Conservation (phyloP, 2,329 filamentous ascomycete genomes). For the Penicillium paneum region DNA sequence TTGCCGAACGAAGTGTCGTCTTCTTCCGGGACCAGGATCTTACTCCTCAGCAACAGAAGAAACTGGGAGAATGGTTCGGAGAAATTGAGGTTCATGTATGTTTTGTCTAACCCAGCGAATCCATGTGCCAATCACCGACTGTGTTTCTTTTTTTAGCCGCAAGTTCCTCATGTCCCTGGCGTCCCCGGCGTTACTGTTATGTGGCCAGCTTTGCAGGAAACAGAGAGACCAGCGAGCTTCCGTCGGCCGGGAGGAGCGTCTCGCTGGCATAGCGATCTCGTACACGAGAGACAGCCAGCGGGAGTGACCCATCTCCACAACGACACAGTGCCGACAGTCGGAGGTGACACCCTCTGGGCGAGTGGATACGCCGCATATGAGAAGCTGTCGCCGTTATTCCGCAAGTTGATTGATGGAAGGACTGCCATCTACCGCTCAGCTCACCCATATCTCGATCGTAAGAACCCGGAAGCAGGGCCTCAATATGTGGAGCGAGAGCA, state of each 20-base stretch:
- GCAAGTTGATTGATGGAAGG: slow-evolving; percentile 66
- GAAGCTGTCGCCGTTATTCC: slow-evolving; percentile 68
- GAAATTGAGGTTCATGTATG: slow-evolving; percentile 66
- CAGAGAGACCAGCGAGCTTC: slow-evolving; percentile 60
- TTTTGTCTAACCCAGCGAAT: slow-evolving; percentile 22
- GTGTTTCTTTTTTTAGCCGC: slow-evolving; percentile 50
- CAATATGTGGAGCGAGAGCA: slow-evolving; percentile 66
- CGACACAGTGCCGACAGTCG: slow-evolving; percentile 61
- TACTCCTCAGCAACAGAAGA: slow-evolving; percentile 60
- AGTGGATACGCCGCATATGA: slow-evolving; percentile 69
- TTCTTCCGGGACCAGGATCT: slow-evolving; percentile 64
- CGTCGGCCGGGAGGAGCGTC: slow-evolving; percentile 65
- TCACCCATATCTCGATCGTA: slow-evolving; percentile 64
- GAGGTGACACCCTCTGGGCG: slow-evolving; percentile 71
- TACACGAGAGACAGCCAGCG: slow-evolving; percentile 68
- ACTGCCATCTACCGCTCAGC: slow-evolving; percentile 64
- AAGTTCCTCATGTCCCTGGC: slow-evolving; percentile 68
- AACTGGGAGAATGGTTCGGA: slow-evolving; percentile 62
- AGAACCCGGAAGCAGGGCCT: slow-evolving; percentile 59
- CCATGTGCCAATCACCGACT: background rate
- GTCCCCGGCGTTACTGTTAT: slow-evolving; percentile 63
- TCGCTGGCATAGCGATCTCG: slow-evolving; percentile 67
- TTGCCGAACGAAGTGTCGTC: slow-evolving; percentile 64
- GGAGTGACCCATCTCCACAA: slow-evolving; percentile 69
- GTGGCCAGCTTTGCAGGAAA: slow-evolving; percentile 66